Evolutionary conservation across 305 asterid genomes (phyloP).

Genomic region (Withania somnifera): DNA sequence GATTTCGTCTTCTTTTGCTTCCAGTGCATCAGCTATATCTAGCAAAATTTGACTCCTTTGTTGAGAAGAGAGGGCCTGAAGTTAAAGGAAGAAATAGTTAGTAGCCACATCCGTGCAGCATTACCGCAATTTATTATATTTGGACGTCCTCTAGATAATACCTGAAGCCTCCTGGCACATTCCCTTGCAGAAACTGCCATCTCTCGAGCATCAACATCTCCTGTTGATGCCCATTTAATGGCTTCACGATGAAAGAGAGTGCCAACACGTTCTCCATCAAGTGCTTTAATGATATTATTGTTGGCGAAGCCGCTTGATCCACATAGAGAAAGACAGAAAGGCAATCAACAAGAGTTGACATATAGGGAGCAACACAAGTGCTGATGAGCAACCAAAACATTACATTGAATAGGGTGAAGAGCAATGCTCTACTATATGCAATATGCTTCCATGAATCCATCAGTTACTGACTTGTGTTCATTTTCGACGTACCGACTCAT

Average conservation of each 20-base stretch:
- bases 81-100: conserved; percentile 6
- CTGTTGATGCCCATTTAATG: conserved; percentile 41
- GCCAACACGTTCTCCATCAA: conserved; percentile 58
- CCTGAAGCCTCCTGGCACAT: conserved; percentile 82
- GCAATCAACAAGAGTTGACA: conserved; percentile 5
- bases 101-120: not conserved
- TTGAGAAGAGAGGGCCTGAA: conserved; percentile 69
- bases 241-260: conserved; percentile 81
- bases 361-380: not conserved
- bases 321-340: not conserved
- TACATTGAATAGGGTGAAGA: not conserved
- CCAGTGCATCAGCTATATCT: conserved; percentile 87
- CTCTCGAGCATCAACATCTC: conserved; percentile 39
- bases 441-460: not conserved
- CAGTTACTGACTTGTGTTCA: not conserved
- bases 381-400: not conserved
- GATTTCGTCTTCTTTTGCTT: conserved; percentile 60
- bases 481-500: not conserved
- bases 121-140: not conserved
- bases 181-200: conserved; percentile 85
- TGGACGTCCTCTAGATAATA: conserved; percentile 11
- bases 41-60: conserved; percentile 80
- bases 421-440: not conserved
- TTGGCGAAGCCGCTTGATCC: conserved; percentile 59
- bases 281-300: conserved; percentile 52